A percentile compares a stretch with the other conserved stretches of the same genome.
These are phyloP conservation scores for Ormosia emarginata DNA, from an alignment of 306 rosid species.

Conservation along the genomic window DNA sequence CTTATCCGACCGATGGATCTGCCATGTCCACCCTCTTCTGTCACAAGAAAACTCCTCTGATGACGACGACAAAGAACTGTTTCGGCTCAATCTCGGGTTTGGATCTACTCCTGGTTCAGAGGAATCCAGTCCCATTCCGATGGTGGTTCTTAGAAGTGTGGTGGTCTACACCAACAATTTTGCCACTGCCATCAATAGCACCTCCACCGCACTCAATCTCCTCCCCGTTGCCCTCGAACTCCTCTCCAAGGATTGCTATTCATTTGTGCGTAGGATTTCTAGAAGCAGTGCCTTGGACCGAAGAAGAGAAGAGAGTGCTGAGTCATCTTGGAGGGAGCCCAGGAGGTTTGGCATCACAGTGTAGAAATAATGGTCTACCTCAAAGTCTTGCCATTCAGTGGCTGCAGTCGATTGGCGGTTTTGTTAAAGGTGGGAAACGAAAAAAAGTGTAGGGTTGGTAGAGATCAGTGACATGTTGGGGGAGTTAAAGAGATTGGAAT, in stretches of 20 bases:
- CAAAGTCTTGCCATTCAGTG: too few relatives aligned
- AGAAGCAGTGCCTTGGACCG: constrained; percentile 95
- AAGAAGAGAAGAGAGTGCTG: constrained; percentile 66
- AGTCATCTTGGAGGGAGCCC: too few relatives aligned
- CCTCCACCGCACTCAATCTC: constrained; percentile 63
- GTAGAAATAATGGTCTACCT: too few relatives aligned
- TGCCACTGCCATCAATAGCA: constrained; percentile 38
- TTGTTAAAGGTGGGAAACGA: too few relatives aligned
- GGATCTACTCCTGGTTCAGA: constrained; percentile 37
- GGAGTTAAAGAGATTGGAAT: too few relatives aligned
- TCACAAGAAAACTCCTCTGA: background rate
- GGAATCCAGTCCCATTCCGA: constrained; percentile 48
- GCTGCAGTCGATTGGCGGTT: too few relatives aligned
- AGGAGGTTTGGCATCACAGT: too few relatives aligned
- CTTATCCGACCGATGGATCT: constrained; percentile 81
- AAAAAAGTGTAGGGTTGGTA: too few relatives aligned
- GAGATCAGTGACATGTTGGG: too few relatives aligned
- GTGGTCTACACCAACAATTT: constrained; percentile 64
- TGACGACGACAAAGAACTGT: background rate
- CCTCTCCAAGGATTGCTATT: constrained; percentile 81
- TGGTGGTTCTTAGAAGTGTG: constrained; percentile 62
- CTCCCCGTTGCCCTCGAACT: constrained; percentile 79
- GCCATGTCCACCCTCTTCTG: background rate
- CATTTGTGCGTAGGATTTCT: constrained; percentile 63
- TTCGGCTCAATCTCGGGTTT: constrained; percentile 50